Evolutionary conservation across 129 eudicot genomes (phyloP).

Genomic region (Flaveria bidentis): DNA sequence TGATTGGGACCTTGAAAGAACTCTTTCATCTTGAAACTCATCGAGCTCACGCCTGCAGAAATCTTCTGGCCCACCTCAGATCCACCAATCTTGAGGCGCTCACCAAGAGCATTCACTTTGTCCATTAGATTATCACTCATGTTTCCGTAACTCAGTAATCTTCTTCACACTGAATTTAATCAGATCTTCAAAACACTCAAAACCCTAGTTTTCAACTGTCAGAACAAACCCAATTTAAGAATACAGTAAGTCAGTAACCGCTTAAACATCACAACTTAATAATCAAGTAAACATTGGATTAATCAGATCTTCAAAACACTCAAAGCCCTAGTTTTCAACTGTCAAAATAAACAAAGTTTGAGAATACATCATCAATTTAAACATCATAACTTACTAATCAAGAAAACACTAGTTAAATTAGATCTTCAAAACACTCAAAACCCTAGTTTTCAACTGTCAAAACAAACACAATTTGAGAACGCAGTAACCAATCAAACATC

Average conservation of each 20-base stretch:
- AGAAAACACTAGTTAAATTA: too few relatives aligned
- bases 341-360: background rate
- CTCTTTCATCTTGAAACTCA: constrained; percentile 95
- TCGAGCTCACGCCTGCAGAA: constrained; percentile 80
- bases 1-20: constrained; percentile 76
- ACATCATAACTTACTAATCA: too few relatives aligned
- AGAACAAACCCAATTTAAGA: background rate
- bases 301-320: background rate
- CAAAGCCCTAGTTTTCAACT: background rate
- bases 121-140: constrained; percentile 98
- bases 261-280: too few relatives aligned
- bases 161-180: background rate
- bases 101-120: constrained; percentile 77
- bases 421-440: background rate
- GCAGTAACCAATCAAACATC: background rate
- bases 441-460: background rate
- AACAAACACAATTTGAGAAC: background rate
- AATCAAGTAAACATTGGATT: too few relatives aligned
- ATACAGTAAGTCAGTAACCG: too few relatives aligned
- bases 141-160: constrained; percentile 8
- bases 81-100: constrained; percentile 65
- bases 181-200: background rate
- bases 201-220: background rate
- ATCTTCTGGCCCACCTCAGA: constrained; percentile 87
- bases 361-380: background rate